phyloP scores from a whole-genome alignment of 148 eudicot species.

The Nepenthes mirabilis region DNA sequence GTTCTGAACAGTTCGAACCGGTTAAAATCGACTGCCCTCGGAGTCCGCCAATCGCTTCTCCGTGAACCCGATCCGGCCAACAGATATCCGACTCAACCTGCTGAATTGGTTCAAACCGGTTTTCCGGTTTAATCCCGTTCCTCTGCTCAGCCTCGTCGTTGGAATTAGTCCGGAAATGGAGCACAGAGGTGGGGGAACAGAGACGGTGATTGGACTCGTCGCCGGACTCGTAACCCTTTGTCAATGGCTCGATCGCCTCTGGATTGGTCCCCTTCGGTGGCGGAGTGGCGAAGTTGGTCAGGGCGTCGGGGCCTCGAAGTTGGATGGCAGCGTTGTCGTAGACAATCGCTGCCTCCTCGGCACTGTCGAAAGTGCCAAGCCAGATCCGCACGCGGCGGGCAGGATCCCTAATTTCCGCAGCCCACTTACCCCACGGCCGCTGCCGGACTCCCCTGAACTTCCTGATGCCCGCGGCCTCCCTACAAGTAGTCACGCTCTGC shows the following conservation, averaged over 20 bases:
- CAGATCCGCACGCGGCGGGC: constrained; percentile 46
- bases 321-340: constrained; percentile 87
- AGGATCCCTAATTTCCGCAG: constrained; percentile 95
- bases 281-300: constrained; percentile 55
- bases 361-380: constrained; percentile 83
- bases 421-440: constrained; percentile 97
- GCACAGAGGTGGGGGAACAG: constrained; percentile 58
- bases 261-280: neutral
- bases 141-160: constrained; percentile 10
- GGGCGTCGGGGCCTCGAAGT: constrained; percentile 79
- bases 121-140: constrained; percentile 1
- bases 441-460: constrained; percentile 80
- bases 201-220: constrained; percentile 32
- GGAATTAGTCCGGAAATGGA: constrained; percentile 9
- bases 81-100: neutral
- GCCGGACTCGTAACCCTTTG: constrained; percentile 44
- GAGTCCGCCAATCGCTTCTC: neutral
- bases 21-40: too few relatives aligned
- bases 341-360: constrained; percentile 86
- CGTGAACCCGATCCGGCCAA: constrained; percentile 7
- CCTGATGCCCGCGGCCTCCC: constrained; percentile 10
- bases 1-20: too few relatives aligned
- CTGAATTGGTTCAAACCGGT: neutral
- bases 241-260: constrained; percentile 12
- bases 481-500: neutral